phyloP scores from a whole-genome alignment of 2,329 filamentous ascomycete species.

The Plectosphaerella plurivora region DNA sequence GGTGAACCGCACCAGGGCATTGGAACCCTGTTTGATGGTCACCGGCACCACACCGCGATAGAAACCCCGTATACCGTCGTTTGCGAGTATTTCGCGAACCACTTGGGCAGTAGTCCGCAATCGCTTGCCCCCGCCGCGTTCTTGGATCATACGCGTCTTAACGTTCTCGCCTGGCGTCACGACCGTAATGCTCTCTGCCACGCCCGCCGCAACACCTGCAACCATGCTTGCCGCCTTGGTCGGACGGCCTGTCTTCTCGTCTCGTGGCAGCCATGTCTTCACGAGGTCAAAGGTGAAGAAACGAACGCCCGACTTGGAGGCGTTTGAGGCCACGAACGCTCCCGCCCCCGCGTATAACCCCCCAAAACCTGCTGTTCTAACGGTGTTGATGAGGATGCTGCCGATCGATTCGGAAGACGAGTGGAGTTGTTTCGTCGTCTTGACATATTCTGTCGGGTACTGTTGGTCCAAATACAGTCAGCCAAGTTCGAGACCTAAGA shows the following conservation, averaged over 20 bases:
- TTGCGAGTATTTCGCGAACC: neutral
- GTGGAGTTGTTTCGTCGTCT: constrained; percentile 11
- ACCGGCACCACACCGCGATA: constrained; percentile 15
- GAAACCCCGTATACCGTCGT: constrained; percentile 1
- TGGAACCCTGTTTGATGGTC: constrained; percentile 16
- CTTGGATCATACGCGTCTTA: constrained; percentile 20
- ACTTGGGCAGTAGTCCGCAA: constrained; percentile 5
- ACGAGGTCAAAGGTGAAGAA: constrained; percentile 18
- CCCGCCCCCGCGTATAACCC: constrained; percentile 9
- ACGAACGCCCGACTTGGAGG: constrained; percentile 14
- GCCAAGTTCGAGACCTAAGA: neutral
- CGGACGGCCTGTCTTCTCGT: neutral
- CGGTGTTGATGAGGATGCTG: constrained; percentile 4
- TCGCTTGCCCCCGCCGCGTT: constrained; percentile 9
- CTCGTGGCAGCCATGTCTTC: constrained; percentile 7
- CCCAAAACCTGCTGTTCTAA: constrained; percentile 2
- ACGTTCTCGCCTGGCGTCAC: constrained; percentile 21
- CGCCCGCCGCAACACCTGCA: constrained; percentile 15
- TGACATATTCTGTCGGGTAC: constrained; percentile 6
- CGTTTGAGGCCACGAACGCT: constrained; percentile 15
- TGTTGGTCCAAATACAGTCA: neutral
- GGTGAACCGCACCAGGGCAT: constrained; percentile 16
- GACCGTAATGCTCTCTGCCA: constrained; percentile 16
- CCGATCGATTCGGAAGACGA: constrained; percentile 1
- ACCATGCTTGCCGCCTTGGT: constrained; percentile 15